These are phyloP conservation scores for Somion occarium DNA, from an alignment of 1,284 basidiomycete species.

Conservation along the genomic window DNA sequence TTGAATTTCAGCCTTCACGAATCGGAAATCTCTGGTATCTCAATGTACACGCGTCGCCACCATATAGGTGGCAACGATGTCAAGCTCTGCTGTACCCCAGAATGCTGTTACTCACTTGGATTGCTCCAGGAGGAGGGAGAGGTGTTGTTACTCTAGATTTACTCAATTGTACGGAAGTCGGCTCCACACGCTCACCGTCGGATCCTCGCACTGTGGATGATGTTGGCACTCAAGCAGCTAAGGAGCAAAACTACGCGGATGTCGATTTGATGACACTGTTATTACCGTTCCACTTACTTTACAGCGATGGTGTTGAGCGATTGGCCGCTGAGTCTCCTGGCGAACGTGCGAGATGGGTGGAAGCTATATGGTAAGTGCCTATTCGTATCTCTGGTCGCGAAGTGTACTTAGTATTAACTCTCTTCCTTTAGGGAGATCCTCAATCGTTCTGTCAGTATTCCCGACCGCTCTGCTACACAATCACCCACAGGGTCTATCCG, in stretches of 20 bases:
- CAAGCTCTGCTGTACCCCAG: conserved; percentile 80
- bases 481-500: conserved; percentile 71
- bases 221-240: conserved; percentile 78
- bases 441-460: conserved; percentile 44
- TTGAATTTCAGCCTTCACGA: conserved; percentile 60
- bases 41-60: conserved; percentile 77
- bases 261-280: conserved; percentile 57
- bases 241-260: conserved; percentile 46
- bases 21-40: conserved; percentile 86
- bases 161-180: conserved; percentile 78
- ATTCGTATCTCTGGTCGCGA: no score
- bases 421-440: conserved; percentile 58
- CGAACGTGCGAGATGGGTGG: conserved; percentile 85
- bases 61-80: conserved; percentile 80
- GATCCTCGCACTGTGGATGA: conserved; percentile 78
- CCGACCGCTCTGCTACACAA: conserved; percentile 46
- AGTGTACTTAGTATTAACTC: conserved; percentile 8
- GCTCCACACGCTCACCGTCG: conserved; percentile 71
- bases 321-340: conserved; percentile 78
- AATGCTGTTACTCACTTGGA: conserved; percentile 78
- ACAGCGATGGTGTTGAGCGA: conserved; percentile 82
- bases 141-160: conserved; percentile 82
- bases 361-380: conserved; percentile 69
- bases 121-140: conserved; percentile 70
- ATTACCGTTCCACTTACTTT: conserved; percentile 85